phyloP scores from a whole-genome alignment of 306 rosid species.

The Neltuma alba region DNA sequence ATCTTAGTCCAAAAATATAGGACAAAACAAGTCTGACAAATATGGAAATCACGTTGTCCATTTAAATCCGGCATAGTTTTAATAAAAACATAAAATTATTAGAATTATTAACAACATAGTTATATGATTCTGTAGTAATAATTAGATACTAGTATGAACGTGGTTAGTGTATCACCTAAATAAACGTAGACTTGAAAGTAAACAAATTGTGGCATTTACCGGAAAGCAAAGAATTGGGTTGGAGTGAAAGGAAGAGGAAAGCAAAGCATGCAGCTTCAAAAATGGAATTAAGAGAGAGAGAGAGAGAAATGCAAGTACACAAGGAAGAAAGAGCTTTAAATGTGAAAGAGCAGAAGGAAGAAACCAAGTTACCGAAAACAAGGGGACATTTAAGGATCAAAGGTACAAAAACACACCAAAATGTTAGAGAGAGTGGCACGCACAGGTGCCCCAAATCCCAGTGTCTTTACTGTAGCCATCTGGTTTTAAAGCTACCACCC shows the following conservation, averaged over 20 bases:
- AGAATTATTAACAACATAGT: no score
- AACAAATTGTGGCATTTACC: no score
- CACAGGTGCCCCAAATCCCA: constrained; percentile 41
- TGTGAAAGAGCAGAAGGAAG: neutral
- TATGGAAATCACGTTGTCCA: no score
- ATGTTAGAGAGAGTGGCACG: constrained; percentile 47
- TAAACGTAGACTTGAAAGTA: no score
- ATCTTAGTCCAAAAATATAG: no score
- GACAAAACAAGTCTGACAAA: no score
- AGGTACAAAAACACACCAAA: constrained; percentile 33
- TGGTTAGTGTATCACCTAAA: no score
- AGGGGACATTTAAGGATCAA: constrained; percentile 35
- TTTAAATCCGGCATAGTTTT: no score
- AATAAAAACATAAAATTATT: no score
- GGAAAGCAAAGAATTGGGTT: neutral
- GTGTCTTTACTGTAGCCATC: constrained; percentile 44
- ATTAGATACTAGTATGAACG: no score
- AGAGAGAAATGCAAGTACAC: neutral
- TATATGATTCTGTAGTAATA: no score
- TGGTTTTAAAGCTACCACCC: constrained; percentile 35
- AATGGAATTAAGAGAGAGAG: neutral
- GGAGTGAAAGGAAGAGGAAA: neutral
- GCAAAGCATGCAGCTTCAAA: neutral
- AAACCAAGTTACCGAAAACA: constrained; percentile 25
- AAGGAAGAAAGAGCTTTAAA: neutral